Evolutionary conservation across 78 protist species (phyloP).

Genomic region (Fonticula alba): DNA sequence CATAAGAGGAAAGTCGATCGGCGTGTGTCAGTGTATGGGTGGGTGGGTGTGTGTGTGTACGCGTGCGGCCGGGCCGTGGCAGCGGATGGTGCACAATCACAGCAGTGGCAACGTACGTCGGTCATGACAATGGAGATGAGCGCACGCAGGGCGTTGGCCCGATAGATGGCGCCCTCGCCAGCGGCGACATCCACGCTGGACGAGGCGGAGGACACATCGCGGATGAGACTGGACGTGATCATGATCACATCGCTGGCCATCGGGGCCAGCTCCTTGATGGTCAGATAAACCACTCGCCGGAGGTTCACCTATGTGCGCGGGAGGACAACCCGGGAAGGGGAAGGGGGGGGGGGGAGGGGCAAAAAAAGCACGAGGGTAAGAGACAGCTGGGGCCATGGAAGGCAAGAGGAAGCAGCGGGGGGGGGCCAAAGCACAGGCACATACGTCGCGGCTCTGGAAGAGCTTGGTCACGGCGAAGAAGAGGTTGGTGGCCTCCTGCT

Average conservation of each 20-base stretch:
- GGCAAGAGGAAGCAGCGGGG: neutral
- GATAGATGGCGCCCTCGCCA: slow-evolving; percentile 45
- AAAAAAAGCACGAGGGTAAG: neutral
- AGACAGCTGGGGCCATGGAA: too few species aligned
- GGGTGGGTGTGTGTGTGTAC: too few species aligned
- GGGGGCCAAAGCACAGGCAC: neutral
- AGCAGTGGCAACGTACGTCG: slow-evolving; percentile 36
- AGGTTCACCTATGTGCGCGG: slow-evolving; percentile 32
- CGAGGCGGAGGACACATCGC: too few species aligned
- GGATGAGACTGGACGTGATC: slow-evolving; percentile 49
- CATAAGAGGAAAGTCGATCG: too few species aligned
- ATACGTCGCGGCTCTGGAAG: slow-evolving; percentile 72
- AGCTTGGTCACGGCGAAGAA: slow-evolving; percentile 91
- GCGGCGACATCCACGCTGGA: slow-evolving; percentile 38
- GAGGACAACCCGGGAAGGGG: neutral
- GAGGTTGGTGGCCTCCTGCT: slow-evolving; percentile 72
- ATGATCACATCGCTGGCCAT: slow-evolving; percentile 73
- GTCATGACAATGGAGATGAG: slow-evolving; percentile 65
- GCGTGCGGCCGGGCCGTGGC: too few species aligned
- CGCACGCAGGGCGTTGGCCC: slow-evolving; percentile 88
- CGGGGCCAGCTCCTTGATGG: slow-evolving; percentile 70
- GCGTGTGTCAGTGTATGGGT: too few species aligned
- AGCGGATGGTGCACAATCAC: too few species aligned
- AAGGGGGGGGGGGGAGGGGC: neutral
- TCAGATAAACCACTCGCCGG: slow-evolving; percentile 68